Evolutionary conservation across 2,329 filamentous ascomycete species (phyloP), one percentile per base, ranked within the genome.

Genomic region (Ascochyta fabae): DNA sequence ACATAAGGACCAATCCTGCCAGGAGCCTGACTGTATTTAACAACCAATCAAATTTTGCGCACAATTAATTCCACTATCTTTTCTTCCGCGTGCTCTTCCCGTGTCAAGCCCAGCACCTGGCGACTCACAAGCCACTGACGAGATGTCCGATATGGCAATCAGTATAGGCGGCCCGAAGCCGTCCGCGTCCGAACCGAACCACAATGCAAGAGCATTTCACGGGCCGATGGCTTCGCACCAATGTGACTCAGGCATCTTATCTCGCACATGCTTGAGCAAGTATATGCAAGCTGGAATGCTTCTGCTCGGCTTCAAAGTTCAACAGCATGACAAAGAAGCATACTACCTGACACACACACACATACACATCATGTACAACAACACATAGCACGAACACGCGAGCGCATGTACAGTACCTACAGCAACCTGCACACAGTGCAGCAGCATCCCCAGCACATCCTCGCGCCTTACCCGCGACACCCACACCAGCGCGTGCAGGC

Each of bases 381-480:
- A 23, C 42, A 50, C 29, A 46, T 0, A n/a, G 9, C 23, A 26
- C 13, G 13, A n/a, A 47, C 26, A 49, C 47, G 35, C 40, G 45
- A 35, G 15, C 29, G 16, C 35, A 46, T 6, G 52, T 48, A 55
- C 45, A 8, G 12, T 31, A 31, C 12, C 46, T 55, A 55, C 52
- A 49, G 52, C 40, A 55, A 35, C 46, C 16, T 33, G 42, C 52
- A 15, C 13, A 12, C 16, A 33, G 39, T 38, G 23, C 39, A 31
- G 31, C n/a, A 44, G 41, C 36, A 15, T 26, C 22, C 36, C 53
- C 46, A 42, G 46, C 38, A 31, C 26, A 41, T 26, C 23, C 34
- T 42, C 8, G 50, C 53, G 53, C 53, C 41, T 44, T 42, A 55
- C 42, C 53, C 53, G 53, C 53, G 23, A 16, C 34, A 44, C 34